Evolutionary conservation across 768 basidiomycete genomes (phyloP), one percentile per base, ranked within the genome.

Genomic region (Filobasidium wieringae): DNA sequence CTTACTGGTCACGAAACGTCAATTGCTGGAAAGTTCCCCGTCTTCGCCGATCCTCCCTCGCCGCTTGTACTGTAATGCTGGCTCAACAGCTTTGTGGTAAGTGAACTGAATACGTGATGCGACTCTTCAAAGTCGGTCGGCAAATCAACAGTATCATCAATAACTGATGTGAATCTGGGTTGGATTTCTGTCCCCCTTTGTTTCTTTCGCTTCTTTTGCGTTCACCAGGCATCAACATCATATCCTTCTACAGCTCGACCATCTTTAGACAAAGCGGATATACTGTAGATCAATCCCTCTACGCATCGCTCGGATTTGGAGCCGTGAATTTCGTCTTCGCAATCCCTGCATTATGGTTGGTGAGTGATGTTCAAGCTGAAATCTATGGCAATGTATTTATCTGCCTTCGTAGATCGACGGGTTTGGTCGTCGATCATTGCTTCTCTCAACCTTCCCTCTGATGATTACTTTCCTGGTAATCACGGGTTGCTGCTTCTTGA

Each of bases 11-110:
- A 30, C 68, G 74, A 22, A 68, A 73, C 60, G 45, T 63, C 34
- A 72, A 76, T 33, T 66, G 76, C 19, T 77, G 75, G 64, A 68
- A 68, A 33, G 68, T 74, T 53, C 74, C 76, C 15, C 69, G 76
- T 54, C 51, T 72, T 31, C 68, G 75, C 37, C 17, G 43, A 7
- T 12, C 19, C 24, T 22, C 43, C 5, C 29, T 47, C 14, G 43
- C 43, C 43, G 43, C 43, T 26, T 47, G 43, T 47, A 47, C 43
- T 2, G 57, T 36, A 36, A 51, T 37, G 57, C 52, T 58, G 22
- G 58, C 59, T 11, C 59, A 60, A 26, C 70, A 72, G 49, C 64
- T 75, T 54, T 66, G 68, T 55, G 36, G 9, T n/a, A 37, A 37
- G 36, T 37, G 11, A 37, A 9, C 9, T 37, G n/a, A 9, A 37